Base-by-base conservation (phyloP, 306 rosid genomes). In the Lathyrus oleraceus region DNA sequence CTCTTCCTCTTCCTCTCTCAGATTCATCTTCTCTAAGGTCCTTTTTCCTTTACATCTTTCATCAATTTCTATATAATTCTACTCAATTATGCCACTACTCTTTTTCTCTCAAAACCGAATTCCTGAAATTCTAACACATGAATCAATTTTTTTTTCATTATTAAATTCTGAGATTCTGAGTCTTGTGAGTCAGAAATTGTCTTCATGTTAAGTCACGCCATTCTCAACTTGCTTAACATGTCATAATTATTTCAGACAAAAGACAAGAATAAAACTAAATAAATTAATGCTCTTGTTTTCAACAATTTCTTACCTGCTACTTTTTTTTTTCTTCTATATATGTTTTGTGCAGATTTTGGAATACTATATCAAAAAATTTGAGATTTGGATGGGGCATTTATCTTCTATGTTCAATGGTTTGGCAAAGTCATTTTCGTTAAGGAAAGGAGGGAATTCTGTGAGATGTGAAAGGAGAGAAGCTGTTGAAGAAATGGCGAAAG, bases 351-450 rank as follows among this genome's bases (percentile, higher is more conserved):
- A 66, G 85, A 84, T 89, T 15, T 78, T 82, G 65, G 65, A 44
- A 67, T 60, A 57, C 21, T 19, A 36, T 28, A n/a, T 51, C 56
- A 66, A 44, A 14, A 23, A 42, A 43, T 63, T 63, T 52, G 71
- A 60, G 40, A 32, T 61, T 69, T 52, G 75, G 42, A 93, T 90
- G 97, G 90, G 82, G 78, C 89, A 88, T 44, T 84, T 88, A 9
- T 87, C 93, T 6, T 81, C 91, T 61, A 81, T 88, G 96, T 80
- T 90, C 78, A 88, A 81, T 77, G 96, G 91, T 40, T 64, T 94
- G 35, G 91, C 82, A 14, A 81, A 82, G 67, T 88, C 96, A 0
- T 70, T 90, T 47, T 79, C 91, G 1, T 3, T 63, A 25, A 93
- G 69, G 82, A 94, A 71, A 54, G 90, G 86, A 71, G 83, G 32